Evolutionary conservation across 352 stramenopile genomes (phyloP).

Genomic region (Globisporangium canariense): DNA sequence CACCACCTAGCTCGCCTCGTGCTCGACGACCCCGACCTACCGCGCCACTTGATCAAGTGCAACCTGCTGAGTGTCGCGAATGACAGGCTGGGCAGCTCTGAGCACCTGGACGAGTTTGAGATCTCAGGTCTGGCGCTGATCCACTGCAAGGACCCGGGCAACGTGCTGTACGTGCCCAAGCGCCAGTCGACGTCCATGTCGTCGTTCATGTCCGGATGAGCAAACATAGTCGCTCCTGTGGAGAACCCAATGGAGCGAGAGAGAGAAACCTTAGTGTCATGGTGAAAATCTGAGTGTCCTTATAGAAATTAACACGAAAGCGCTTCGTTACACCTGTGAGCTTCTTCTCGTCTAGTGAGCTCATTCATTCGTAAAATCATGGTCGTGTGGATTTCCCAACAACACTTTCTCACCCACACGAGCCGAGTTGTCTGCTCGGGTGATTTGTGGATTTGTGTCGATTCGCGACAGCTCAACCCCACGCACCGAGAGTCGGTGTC

Average conservation of each 20-base stretch:
- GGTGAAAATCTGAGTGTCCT: background rate
- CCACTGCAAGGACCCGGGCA: slow-evolving; percentile 33
- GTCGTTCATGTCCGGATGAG: slow-evolving; percentile 9
- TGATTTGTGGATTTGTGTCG: too few relatives aligned
- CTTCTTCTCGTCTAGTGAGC: background rate
- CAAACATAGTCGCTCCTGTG: background rate
- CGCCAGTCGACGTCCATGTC: slow-evolving; percentile 6
- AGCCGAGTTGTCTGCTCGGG: too few relatives aligned
- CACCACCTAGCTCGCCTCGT: slow-evolving; percentile 45
- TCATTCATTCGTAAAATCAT: background rate
- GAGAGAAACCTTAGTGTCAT: background rate
- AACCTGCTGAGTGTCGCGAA: slow-evolving; percentile 47
- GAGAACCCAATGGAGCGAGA: background rate
- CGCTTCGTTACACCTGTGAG: background rate
- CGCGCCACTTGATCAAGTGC: slow-evolving; percentile 38
- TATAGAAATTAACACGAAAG: background rate
- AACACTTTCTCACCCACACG: too few relatives aligned
- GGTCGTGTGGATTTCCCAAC: background rate
- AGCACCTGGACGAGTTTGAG: slow-evolving; percentile 57
- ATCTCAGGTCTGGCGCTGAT: slow-evolving; percentile 43
- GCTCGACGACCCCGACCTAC: slow-evolving; percentile 33
- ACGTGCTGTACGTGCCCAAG: slow-evolving; percentile 28
- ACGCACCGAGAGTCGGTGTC: too few relatives aligned
- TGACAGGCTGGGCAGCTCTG: slow-evolving; percentile 47
- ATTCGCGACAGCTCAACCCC: too few relatives aligned